phyloP scores from a whole-genome alignment of 768 basidiomycete species.

The Leccinum disarticulatum region DNA sequence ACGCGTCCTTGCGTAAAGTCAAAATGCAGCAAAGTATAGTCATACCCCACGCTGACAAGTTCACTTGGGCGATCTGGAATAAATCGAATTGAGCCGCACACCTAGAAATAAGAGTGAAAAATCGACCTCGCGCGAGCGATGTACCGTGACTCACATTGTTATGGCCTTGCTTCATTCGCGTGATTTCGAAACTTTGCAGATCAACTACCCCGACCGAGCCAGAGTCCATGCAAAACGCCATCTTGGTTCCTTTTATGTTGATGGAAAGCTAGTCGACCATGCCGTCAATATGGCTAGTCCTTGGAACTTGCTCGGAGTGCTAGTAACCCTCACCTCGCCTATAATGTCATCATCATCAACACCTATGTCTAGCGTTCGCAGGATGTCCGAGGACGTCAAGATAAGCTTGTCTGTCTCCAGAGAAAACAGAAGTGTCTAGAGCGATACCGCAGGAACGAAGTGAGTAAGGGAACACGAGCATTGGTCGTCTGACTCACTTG shows the following conservation, averaged over 20 bases:
- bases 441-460: neutral
- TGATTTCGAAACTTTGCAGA: slow-evolving; percentile 45
- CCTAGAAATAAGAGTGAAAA: slow-evolving; percentile 40
- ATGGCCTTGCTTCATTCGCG: slow-evolving; percentile 62
- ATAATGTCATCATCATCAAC: slow-evolving; percentile 55
- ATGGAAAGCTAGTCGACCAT: slow-evolving; percentile 59
- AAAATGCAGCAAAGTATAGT: slow-evolving; percentile 65
- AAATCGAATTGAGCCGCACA: slow-evolving; percentile 69
- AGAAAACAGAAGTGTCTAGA: slow-evolving; percentile 40
- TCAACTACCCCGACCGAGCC: slow-evolving; percentile 70
- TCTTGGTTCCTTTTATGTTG: slow-evolving; percentile 46
- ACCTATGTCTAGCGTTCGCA: slow-evolving; percentile 44
- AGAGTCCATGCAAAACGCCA: slow-evolving; percentile 72
- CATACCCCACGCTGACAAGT: slow-evolving; percentile 77
- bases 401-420: slow-evolving; percentile 54
- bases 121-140: neutral
- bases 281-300: slow-evolving; percentile 25
- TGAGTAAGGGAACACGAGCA: neutral
- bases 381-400: slow-evolving; percentile 49
- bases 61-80: slow-evolving; percentile 71
- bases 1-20: slow-evolving; percentile 56
- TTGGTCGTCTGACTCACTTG: slow-evolving; percentile 38
- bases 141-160: slow-evolving; percentile 48
- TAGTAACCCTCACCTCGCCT: slow-evolving; percentile 57
- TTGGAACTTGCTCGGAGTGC: neutral